Conservation (phyloP, 768 basidiomycete genomes). For the Nidularia sp. region DNA sequence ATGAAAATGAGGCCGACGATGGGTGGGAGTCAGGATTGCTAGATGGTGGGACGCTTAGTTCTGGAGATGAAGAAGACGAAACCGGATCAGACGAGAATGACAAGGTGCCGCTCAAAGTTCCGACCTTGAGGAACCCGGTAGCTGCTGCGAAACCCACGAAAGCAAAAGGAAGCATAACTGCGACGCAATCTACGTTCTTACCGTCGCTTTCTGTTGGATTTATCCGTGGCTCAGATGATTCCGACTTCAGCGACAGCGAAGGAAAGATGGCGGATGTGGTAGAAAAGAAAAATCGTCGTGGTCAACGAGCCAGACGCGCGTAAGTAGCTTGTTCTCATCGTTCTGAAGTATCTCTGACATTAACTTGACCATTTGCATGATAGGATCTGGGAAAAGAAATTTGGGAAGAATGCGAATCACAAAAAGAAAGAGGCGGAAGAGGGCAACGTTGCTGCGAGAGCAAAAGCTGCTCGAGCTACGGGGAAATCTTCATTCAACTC, state of each 20-base stretch:
- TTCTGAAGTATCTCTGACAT: conserved; percentile 1
- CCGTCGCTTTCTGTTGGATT: conserved; percentile 89
- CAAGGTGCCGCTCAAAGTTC: neutral
- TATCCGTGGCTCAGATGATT: conserved; percentile 71
- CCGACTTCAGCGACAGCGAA: conserved; percentile 72
- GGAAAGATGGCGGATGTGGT: conserved; percentile 43
- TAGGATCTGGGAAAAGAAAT: conserved; percentile 99
- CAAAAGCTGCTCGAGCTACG: neutral
- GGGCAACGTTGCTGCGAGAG: neutral
- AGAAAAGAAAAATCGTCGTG: conserved; percentile 81
- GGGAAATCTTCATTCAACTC: neutral
- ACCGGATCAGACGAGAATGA: conserved; percentile 15
- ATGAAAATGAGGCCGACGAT: conserved; percentile 20
- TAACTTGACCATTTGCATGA: conserved; percentile 2
- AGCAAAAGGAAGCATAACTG: neutral
- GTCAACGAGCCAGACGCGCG: conserved; percentile 93
- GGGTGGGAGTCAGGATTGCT: conserved; percentile 57
- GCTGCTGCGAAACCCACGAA: neutral
- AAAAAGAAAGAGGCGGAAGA: conserved; percentile 57
- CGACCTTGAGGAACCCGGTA: neutral
- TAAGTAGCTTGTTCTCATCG: conserved; percentile 42
- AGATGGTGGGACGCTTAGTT: conserved; percentile 8
- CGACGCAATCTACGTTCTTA: conserved; percentile 50
- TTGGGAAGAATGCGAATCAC: conserved; percentile 87
- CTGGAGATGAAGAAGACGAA: conserved; percentile 22